phyloP scores from a whole-genome alignment of 768 basidiomycete species.

The Leccinum rimulosum region DNA sequence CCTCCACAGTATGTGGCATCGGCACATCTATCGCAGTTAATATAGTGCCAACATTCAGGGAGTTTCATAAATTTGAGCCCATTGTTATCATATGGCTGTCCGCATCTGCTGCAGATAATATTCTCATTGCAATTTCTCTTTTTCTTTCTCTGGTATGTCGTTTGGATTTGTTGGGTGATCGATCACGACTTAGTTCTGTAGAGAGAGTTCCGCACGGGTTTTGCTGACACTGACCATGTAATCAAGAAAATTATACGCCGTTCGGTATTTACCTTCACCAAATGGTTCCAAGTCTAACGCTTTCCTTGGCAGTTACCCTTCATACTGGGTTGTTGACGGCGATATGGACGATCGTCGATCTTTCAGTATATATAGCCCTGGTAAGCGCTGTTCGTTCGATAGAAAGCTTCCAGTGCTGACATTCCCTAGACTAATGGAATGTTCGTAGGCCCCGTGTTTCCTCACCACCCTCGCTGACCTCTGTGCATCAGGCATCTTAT shows the following conservation, averaged over 20 bases:
- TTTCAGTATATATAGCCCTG: slow-evolving; percentile 27
- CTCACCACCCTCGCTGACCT: neutral
- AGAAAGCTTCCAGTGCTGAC: slow-evolving; percentile 1
- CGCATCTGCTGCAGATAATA: slow-evolving; percentile 43
- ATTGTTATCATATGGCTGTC: slow-evolving; percentile 43
- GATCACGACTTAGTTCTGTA: slow-evolving; percentile 15
- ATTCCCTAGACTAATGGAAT: slow-evolving; percentile 19
- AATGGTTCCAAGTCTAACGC: neutral
- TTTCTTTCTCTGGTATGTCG: slow-evolving; percentile 41
- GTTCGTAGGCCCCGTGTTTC: slow-evolving; percentile 5
- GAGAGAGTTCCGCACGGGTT: slow-evolving; percentile 37
- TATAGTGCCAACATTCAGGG: slow-evolving; percentile 25
- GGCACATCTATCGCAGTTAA: slow-evolving; percentile 31
- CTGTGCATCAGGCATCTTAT: slow-evolving; percentile 21
- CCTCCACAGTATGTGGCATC: slow-evolving; percentile 27
- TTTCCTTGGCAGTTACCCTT: slow-evolving; percentile 33
- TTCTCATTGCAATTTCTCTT: slow-evolving; percentile 44
- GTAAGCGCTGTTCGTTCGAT: slow-evolving; percentile 7
- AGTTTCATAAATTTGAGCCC: slow-evolving; percentile 31
- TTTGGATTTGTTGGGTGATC: neutral
- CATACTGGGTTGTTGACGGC: slow-evolving; percentile 41
- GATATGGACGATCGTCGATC: slow-evolving; percentile 34
- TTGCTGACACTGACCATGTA: slow-evolving; percentile 36
- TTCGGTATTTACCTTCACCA: slow-evolving; percentile 3
- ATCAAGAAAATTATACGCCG: slow-evolving; percentile 37